phyloP scores from a whole-genome alignment of 2,329 filamentous ascomycete species.

The Colletotrichum zoysiae region DNA sequence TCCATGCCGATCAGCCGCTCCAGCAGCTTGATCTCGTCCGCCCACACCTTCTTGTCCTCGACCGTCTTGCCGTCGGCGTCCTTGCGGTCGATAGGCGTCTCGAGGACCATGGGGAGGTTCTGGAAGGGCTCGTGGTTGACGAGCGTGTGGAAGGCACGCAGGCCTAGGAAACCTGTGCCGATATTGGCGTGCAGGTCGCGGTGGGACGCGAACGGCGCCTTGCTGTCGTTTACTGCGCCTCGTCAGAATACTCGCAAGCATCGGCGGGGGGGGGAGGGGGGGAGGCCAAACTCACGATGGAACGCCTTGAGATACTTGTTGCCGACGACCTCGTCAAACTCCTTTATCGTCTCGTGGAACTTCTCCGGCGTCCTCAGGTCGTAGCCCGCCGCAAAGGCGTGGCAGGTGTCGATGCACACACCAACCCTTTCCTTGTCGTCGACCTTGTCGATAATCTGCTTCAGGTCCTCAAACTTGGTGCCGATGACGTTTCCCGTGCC shows the following conservation, averaged over 20 bases:
- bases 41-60: constrained; percentile 89
- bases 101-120: constrained; percentile 89
- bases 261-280: too few relatives aligned
- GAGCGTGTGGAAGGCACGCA: constrained; percentile 90
- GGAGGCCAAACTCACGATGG: constrained; percentile 62
- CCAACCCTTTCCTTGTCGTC: constrained; percentile 87
- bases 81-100: constrained; percentile 89
- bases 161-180: constrained; percentile 91
- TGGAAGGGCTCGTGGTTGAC: constrained; percentile 85
- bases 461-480: constrained; percentile 85
- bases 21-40: constrained; percentile 92
- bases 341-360: constrained; percentile 78
- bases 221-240: constrained; percentile 88
- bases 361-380: constrained; percentile 82
- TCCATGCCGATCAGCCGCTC: constrained; percentile 91
- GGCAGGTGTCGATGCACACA: constrained; percentile 97
- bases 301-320: constrained; percentile 84
- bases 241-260: constrained; percentile 21
- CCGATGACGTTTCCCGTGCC: constrained; percentile 90
- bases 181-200: constrained; percentile 97
- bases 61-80: constrained; percentile 74
- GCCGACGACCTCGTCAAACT: constrained; percentile 85
- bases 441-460: constrained; percentile 84
- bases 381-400: constrained; percentile 94
- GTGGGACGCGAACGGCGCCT: constrained; percentile 84